These are phyloP conservation scores for Boletus mariae DNA, from an alignment of 1,284 basidiomycete species.

Conservation along the genomic window DNA sequence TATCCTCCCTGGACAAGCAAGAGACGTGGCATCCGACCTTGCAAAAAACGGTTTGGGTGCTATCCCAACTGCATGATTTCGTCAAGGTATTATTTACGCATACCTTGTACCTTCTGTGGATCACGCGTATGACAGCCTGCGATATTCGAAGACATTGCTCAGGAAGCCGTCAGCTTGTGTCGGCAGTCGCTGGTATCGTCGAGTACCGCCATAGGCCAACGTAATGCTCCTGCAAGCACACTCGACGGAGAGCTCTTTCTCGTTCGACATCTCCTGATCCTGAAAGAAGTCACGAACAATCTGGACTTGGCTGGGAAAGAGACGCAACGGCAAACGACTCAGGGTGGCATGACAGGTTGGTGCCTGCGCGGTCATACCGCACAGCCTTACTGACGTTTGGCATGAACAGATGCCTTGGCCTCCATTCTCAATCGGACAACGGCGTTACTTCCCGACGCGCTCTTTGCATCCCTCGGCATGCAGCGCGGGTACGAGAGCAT, in stretches of 20 bases:
- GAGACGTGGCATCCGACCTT: conserved; percentile 89
- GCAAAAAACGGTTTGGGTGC: conserved; percentile 80
- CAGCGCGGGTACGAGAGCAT: conserved; percentile 53
- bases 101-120: neutral
- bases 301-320: conserved; percentile 61
- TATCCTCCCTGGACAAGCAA: conserved; percentile 71
- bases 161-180: conserved; percentile 83
- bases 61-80: conserved; percentile 84
- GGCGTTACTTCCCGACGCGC: conserved; percentile 62
- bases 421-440: conserved; percentile 72
- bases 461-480: conserved; percentile 66
- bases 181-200: conserved; percentile 74
- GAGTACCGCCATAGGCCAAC: conserved; percentile 57
- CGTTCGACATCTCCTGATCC: conserved; percentile 82
- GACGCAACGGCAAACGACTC: conserved; percentile 34
- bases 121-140: conserved; percentile 52
- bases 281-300: conserved; percentile 84
- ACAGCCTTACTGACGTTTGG: conserved; percentile 4
- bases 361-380: neutral
- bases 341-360: conserved; percentile 54
- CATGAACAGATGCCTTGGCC: conserved; percentile 60
- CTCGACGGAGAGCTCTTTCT: conserved; percentile 82
- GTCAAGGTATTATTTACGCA: conserved; percentile 64
- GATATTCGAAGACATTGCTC: conserved; percentile 91
- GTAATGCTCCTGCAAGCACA: conserved; percentile 41